Conservation (phyloP, 2,329 filamentous ascomycete species). For the Xylariaceae sp. region DNA sequence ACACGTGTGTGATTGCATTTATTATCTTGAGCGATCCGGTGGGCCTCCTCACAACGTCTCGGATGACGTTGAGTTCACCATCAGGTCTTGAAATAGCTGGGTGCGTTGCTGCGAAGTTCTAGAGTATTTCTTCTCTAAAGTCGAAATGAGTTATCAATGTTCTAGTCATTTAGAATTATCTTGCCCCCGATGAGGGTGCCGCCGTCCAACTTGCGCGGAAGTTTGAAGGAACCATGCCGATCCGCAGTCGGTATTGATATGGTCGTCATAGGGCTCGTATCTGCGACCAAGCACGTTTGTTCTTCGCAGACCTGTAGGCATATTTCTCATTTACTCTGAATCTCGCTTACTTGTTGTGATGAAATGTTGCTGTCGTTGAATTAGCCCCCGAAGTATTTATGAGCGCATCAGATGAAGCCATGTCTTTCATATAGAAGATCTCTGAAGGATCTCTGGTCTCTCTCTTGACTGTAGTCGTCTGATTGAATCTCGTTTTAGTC, state of each 20-base stretch:
- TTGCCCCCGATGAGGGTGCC: conserved; percentile 65
- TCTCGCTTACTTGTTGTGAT: conserved; percentile 37
- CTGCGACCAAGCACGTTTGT: conserved; percentile 45
- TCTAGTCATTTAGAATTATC: conserved; percentile 57
- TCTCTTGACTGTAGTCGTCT: too few species aligned
- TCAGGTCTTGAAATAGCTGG: conserved; percentile 25
- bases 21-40: conserved; percentile 32
- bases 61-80: conserved; percentile 31
- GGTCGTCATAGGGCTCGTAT: too few species aligned
- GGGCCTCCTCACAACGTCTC: too few species aligned
- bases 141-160: conserved; percentile 42
- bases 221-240: conserved; percentile 52
- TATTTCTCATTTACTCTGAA: background rate
- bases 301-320: conserved; percentile 26
- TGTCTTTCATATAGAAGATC: conserved; percentile 32
- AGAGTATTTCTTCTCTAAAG: conserved; percentile 45
- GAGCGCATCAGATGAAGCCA: conserved; percentile 30
- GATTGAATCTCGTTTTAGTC: too few species aligned
- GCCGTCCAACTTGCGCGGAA: conserved; percentile 58
- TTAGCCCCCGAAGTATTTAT: conserved; percentile 48
- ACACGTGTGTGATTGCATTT: conserved; percentile 48
- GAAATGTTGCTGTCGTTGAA: conserved; percentile 41
- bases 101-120: conserved; percentile 28
- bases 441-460: conserved; percentile 37
- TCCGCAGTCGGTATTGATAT: conserved; percentile 56